These are phyloP conservation scores for Gomphus bonarii DNA, from an alignment of 1,284 basidiomycete genomes.

Conservation along the genomic window DNA sequence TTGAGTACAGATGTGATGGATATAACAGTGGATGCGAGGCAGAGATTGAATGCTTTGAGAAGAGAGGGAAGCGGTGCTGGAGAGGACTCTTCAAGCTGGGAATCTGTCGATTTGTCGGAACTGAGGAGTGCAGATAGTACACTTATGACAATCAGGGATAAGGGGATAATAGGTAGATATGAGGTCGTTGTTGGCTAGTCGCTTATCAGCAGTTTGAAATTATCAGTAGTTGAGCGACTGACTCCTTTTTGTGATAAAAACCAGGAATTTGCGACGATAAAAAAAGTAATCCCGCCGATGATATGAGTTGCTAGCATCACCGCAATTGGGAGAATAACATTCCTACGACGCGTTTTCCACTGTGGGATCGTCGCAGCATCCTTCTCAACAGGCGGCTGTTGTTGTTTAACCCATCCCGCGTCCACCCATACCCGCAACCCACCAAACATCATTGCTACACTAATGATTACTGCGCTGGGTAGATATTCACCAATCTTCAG, in stretches of 20 bases:
- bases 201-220: not conserved
- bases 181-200: not conserved
- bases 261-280: slow-evolving; percentile 30
- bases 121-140: not conserved
- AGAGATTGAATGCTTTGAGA: slow-evolving; percentile 65
- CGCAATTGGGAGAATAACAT: slow-evolving; percentile 40
- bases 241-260: slow-evolving; percentile 32
- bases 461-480: slow-evolving; percentile 74
- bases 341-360: slow-evolving; percentile 31
- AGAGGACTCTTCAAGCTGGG: slow-evolving; percentile 16
- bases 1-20: slow-evolving; percentile 82
- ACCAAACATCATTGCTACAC: slow-evolving; percentile 71
- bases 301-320: slow-evolving; percentile 47
- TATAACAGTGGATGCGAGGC: slow-evolving; percentile 73
- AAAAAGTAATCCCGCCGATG: slow-evolving; percentile 40
- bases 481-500: slow-evolving; percentile 86
- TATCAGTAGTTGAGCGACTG: slow-evolving; percentile 14
- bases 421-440: slow-evolving; percentile 67
- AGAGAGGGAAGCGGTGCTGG: slow-evolving; percentile 35
- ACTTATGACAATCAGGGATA: not conserved
- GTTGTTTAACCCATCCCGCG: slow-evolving; percentile 40
- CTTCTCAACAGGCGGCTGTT: slow-evolving; percentile 17
- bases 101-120: slow-evolving; percentile 13
- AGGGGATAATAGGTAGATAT: slow-evolving; percentile 1
- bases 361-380: slow-evolving; percentile 19